Conservation (phyloP, 495 filamentous ascomycete species). For the Xylaria intraflava region DNA sequence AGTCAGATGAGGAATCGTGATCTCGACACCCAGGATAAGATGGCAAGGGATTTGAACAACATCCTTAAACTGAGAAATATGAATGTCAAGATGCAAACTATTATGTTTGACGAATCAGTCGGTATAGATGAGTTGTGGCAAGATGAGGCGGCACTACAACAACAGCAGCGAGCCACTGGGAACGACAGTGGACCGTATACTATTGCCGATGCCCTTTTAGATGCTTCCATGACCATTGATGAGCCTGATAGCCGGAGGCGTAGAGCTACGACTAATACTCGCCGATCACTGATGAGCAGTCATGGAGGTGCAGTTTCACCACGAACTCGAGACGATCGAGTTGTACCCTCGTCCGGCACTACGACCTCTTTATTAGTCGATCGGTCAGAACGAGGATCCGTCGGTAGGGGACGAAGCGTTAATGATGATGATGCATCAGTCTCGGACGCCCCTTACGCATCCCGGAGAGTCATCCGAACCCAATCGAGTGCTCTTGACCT, state of each 20-base stretch:
- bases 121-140: conserved; percentile 36
- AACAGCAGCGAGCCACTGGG: conserved; percentile 15
- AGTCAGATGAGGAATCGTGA: conserved; percentile 62
- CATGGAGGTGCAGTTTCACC: conserved; percentile 34
- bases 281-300: conserved; percentile 41
- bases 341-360: conserved; percentile 22
- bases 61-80: conserved; percentile 65
- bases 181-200: conserved; percentile 55
- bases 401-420: conserved; percentile 18
- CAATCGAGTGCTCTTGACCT: conserved; percentile 78
- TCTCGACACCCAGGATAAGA: conserved; percentile 27
- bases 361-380: conserved; percentile 17
- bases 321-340: conserved; percentile 26
- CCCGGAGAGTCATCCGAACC: conserved; percentile 43
- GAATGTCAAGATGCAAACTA: conserved; percentile 71
- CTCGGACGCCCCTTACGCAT: conserved; percentile 36
- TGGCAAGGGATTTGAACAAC: conserved; percentile 51
- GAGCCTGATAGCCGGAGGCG: conserved; percentile 53
- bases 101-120: conserved; percentile 78
- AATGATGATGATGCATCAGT: conserved; percentile 29
- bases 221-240: conserved; percentile 87
- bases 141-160: conserved; percentile 31
- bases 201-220: conserved; percentile 82
- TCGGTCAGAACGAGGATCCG: conserved; percentile 23
- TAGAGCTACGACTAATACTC: conserved; percentile 47